Base-by-base conservation (phyloP, 306 rosid genomes). In the Hylodesmum podocarpum region DNA sequence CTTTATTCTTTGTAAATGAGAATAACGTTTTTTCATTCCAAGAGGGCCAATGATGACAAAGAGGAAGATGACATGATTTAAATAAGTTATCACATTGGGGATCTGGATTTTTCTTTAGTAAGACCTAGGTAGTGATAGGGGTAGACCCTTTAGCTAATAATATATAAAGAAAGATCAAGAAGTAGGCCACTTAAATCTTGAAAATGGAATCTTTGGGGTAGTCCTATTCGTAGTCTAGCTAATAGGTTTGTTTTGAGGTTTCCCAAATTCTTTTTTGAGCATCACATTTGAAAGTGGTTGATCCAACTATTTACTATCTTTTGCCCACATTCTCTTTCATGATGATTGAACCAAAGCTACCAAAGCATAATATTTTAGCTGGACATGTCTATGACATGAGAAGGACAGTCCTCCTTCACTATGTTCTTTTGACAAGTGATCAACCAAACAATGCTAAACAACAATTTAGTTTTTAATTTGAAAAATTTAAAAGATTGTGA, bases 81-180 rank as follows among this genome's bases (percentile, higher is more conserved):
- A 83, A 72, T 87, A 88, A 76, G 82, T 83, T 88, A 92, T 90
- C 93, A 66, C 84, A 72, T 84, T 76, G 83, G 85, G 51, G 72
- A 78, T 85, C 84, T 73, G 43, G 53, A 73, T 70, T 81, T 86
- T 87, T 87, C 91, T 81, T 81, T 86, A 49, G 80, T 58, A 80
- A 70, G 78, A 43, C 55, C 83, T 66, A 49, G 50, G 73, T 66
- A 53, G 66, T 64, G 72, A 76, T 64, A 69, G 57, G 70, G 8
- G 62, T 58, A 70, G 51, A 68, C 79, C 80, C 82, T 73, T 66
- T 82, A 62, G 49, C 76, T 65, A 70, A 72, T 79, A 70, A 68
- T 75, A 66, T 37, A 40, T 40, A 79, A 71, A 76, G 66, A 84
- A 82, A 81, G 58, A 78, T 62, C 81, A 83, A 22, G 54, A 71